Base-by-base conservation (phyloP, 1,139 yeast genomes). In the Suhomyces ambrosiae region DNA sequence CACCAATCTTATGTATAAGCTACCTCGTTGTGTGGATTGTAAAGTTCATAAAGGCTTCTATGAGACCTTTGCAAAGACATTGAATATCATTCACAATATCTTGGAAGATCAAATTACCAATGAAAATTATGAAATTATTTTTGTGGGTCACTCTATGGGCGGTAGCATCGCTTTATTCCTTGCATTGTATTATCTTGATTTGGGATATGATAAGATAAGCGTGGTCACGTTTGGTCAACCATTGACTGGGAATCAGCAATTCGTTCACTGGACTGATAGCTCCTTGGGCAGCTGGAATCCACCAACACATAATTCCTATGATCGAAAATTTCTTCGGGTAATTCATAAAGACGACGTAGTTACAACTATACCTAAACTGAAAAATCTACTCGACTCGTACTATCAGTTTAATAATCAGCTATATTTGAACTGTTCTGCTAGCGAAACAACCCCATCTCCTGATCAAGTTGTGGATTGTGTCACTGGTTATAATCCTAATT, bases 191-290 rank as follows among this genome's bases (percentile, higher is more conserved):
- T 63, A 64, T 33, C 50, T 65, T 12, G 73, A 65, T 42, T 42
- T 61, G 29, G 72, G 73, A 0, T 61, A 52, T 36, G 57, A 59
- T 6, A 55, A 60, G 18, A 26, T 71, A 19, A 52, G 62, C 0
- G 49, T 74, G 30, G 61, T 74, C 30, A 70, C 77, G 0, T 68
- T 75, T 75, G 80, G 80, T 0, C 80, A 72, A 46, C 80, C 80
- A 0, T 58, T 72, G 39, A 48, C 73, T 7, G 81, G 81, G 0
- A 75, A 76, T 45, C 41, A 49, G 6, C 51, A 51, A 6, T 74
- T 76, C 43, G 62, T 63, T 1, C 38, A 48, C 4, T 74, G 75
- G 70, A 63, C 61, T 1, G 73, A 74, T 41, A 22, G 40, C 0
- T 60, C 53, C 1, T 42, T 66, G 54, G 70, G 69, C 2, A 68